Evolutionary conservation across 768 basidiomycete genomes (phyloP), one percentile per base, ranked within the genome.

Genomic region (Lentinula detonsa): DNA sequence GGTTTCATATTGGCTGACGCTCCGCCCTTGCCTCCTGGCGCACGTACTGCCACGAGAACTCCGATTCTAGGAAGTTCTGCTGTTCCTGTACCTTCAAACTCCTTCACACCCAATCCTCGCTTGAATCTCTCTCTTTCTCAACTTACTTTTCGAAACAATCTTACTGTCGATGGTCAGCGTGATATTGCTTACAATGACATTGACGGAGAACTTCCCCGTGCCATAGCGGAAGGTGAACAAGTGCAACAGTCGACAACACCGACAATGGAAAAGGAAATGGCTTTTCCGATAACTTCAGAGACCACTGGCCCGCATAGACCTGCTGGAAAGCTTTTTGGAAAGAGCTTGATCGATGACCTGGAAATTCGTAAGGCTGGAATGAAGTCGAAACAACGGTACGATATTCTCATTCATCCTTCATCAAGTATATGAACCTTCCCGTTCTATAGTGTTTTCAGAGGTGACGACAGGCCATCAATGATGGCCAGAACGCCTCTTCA

Each of bases 381-480:
- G 85, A 86, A 87, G 65, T 84, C 80, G 62, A 94, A 88, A 72
- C 85, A 92, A 72, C 82, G 95, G 95, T 95, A 75, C 5, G 15
- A 65, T 78, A 10, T 42, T 54, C 10, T 57, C 48, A 43, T 4
- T 28, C 48, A 16, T 63, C 59, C n/a, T 31, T 16, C n/a, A 23
- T 43, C 45, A 4, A 13, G 1, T 60, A 23, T 21, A 42, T 21
- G 15, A 50, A 49, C 34, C 15, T 31, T 35, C 21, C 64, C 23
- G 55, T 23, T 52, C 40, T 61, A 53, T 50, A 96, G 95, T 59
- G 88, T 91, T 13, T 97, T 97, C 72, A 85, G 78, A 58, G 95
- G 95, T 13, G 95, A 97, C 68, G 81, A 89, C 64, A 79, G 94
- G 61, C 93, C 95, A 9, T 90, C 92, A 4, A 96, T 96, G 95